These are phyloP conservation scores for Lentithecium fluviatile DNA, from an alignment of 495 filamentous ascomycete species.

Conservation along the genomic window DNA sequence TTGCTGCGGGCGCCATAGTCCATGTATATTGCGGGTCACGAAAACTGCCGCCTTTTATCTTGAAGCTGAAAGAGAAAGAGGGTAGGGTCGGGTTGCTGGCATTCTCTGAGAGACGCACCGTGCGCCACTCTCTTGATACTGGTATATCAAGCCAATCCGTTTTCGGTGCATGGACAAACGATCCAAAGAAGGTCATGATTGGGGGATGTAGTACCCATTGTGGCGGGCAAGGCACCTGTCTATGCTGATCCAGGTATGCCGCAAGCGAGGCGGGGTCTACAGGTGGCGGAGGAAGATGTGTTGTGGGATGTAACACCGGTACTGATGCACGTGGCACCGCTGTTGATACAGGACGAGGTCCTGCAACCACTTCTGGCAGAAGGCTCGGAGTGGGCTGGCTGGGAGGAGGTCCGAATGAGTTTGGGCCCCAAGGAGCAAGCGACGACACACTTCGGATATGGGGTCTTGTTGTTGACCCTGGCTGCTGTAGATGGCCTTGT, in stretches of 20 bases:
- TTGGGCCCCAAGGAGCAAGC: not conserved
- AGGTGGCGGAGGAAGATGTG: not conserved
- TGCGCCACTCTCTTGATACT: slow-evolving; percentile 8
- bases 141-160: slow-evolving; percentile 20
- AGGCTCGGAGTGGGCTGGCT: not conserved
- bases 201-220: slow-evolving; percentile 25
- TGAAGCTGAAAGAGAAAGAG: slow-evolving; percentile 10
- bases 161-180: slow-evolving; percentile 1
- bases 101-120: not conserved
- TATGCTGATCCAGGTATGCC: slow-evolving; percentile 21
- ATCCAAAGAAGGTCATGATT: slow-evolving; percentile 11
- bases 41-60: slow-evolving; percentile 15
- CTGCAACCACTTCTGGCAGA: not conserved
- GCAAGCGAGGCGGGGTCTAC: slow-evolving; percentile 4
- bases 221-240: slow-evolving; percentile 25
- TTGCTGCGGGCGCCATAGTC: slow-evolving; percentile 14
- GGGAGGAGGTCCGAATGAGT: not conserved
- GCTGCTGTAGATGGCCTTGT: not conserved
- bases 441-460: not conserved
- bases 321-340: not conserved
- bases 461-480: not conserved
- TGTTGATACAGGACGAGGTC: not conserved
- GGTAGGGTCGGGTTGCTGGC: not conserved
- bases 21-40: slow-evolving; percentile 14
- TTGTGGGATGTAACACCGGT: not conserved